Percentiles rank a stretch among this genome's conserved stretches.
These are phyloP conservation scores for Microbotryomycetes sp. DNA, from an alignment of 1,284 basidiomycete genomes.

Conservation along the genomic window DNA sequence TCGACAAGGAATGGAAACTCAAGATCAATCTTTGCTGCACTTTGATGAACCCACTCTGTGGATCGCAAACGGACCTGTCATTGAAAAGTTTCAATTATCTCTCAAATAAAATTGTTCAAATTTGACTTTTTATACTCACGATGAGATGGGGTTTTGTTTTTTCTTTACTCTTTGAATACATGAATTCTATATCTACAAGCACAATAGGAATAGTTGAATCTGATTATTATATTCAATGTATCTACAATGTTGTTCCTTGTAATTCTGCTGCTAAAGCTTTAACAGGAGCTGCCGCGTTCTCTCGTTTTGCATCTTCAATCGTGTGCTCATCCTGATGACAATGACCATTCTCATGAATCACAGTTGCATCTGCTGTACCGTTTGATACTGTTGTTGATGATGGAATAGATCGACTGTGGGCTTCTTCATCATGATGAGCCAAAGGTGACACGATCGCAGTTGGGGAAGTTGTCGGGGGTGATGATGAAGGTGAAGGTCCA, in stretches of 20 bases:
- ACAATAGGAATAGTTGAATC: no score
- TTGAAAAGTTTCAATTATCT: no score
- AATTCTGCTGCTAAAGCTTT: constrained; percentile 23
- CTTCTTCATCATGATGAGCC: background rate
- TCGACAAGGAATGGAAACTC: background rate
- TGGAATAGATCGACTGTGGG: background rate
- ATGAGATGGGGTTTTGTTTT: no score
- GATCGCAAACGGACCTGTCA: background rate
- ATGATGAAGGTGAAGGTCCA: no score
- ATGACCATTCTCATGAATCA: no score
- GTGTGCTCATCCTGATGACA: constrained; percentile 8
- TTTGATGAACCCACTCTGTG: background rate
- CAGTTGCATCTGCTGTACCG: background rate
- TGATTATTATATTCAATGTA: background rate
- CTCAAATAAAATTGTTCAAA: no score
- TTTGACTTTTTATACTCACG: no score
- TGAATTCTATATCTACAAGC: no score
- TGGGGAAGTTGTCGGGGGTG: background rate
- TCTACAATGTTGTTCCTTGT: constrained; percentile 17
- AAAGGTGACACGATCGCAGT: background rate
- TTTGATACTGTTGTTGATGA: background rate
- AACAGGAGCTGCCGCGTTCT: constrained; percentile 13
- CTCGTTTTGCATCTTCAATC: constrained; percentile 14
- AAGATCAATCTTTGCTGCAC: background rate
- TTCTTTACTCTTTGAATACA: no score